Conservation (phyloP, 83 land plant species). For the Picea mariana region DNA sequence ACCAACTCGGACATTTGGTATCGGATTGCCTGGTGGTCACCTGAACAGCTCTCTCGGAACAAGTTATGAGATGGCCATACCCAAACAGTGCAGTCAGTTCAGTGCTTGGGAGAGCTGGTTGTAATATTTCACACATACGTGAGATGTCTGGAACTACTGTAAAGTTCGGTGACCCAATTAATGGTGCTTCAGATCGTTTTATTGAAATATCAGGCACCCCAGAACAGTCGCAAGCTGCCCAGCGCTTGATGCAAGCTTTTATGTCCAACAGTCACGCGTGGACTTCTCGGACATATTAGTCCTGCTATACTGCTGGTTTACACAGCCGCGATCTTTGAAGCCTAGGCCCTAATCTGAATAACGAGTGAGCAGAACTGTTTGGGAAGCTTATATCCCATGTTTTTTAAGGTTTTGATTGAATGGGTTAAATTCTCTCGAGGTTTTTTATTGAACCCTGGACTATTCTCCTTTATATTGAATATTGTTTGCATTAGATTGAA, state of each 20-base stretch:
- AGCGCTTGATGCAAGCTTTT: constrained; percentile 18
- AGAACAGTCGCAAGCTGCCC: constrained; percentile 34
- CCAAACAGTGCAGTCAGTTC: constrained; percentile 55
- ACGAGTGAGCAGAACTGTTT: background rate
- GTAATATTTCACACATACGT: constrained; percentile 47
- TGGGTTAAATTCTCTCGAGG: background rate
- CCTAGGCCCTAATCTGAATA: background rate
- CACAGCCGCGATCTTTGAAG: background rate
- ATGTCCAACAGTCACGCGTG: background rate
- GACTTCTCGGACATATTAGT: background rate
- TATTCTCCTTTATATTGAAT: too few species aligned
- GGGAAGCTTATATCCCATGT: background rate
- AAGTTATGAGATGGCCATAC: constrained; percentile 47
- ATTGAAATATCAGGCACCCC: constrained; percentile 2
- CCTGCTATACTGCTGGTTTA: background rate
- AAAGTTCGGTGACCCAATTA: constrained; percentile 23
- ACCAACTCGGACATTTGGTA: background rate
- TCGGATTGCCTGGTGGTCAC: constrained; percentile 14
- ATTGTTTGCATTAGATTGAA: too few species aligned
- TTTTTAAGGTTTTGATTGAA: background rate
- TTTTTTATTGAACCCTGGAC: too few species aligned
- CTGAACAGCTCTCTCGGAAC: background rate
- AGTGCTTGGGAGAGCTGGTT: constrained; percentile 69
- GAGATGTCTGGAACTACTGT: constrained; percentile 35
- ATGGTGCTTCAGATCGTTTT: constrained; percentile 31